Evolutionary conservation across 441 rosid species (phyloP).

Genomic region (Adansonia gregorii): DNA sequence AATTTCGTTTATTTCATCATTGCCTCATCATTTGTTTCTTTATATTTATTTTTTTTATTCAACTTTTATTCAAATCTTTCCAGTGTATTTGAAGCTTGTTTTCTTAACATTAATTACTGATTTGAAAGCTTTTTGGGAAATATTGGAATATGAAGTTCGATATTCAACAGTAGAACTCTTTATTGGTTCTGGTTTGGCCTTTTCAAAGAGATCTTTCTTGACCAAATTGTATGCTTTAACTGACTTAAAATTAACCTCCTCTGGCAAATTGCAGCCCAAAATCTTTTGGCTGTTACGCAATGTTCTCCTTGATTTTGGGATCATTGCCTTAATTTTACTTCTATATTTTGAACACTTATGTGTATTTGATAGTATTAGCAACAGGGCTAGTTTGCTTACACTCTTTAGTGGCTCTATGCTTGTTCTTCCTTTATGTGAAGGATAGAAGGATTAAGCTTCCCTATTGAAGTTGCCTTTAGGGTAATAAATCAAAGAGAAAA

Average conservation of each 20-base stretch:
- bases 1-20: neutral
- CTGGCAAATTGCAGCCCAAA: neutral
- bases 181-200: constrained; percentile 7
- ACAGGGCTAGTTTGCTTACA: neutral
- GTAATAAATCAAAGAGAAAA: neutral
- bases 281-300: neutral
- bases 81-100: neutral
- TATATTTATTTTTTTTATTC: neutral
- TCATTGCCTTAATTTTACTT: constrained; percentile 7
- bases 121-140: neutral
- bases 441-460: neutral
- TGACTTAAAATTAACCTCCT: neutral
- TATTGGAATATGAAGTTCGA: constrained; percentile 8
- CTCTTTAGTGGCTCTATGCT: neutral
- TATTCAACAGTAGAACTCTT: neutral
- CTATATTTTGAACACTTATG: neutral
- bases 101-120: neutral
- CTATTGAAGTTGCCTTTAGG: neutral
- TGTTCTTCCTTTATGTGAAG: constrained; percentile 5
- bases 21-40: neutral
- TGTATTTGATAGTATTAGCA: neutral
- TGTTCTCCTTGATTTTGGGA: neutral
- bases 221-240: neutral
- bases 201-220: neutral
- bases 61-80: neutral